Evolutionary conservation across 768 basidiomycete genomes (phyloP), one percentile per base, ranked within the genome.

Genomic region (Termitomyces sp.): DNA sequence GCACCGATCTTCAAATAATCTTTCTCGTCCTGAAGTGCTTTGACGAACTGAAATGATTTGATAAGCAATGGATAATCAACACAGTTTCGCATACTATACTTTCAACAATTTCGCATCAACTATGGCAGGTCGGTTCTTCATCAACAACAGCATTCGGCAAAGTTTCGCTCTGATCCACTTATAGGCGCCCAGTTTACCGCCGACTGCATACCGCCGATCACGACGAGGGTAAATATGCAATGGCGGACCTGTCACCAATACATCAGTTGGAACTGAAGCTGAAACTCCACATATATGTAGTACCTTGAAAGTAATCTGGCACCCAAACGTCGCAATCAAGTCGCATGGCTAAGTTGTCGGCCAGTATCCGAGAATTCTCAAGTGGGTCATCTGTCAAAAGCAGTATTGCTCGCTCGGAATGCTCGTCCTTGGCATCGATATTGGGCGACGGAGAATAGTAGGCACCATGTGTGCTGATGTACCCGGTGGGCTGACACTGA

Each of bases 311-410:
- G 45, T 82, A 65, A 66, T 87, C 83, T 9, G 84, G 85, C 16
- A 83, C 72, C 78, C 81, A 86, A 16, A 85, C 83, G 59, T 86
- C 85, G 57, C 83, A 81, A 16, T 71, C 67, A 27, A 85, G 61
- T 16, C 67, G 60, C 53, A 75, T 67, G 7, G 83, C 74, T 22
- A 84, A 63, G 25, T 72, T 68, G 65, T 86, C 84, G 1, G 84
- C 83, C 5, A 85, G 69, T 53, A 88, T 73, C 60, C 81, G 83
- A 57, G 68, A 72, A 58, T 85, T 85, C 33, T 73, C 69, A 5
- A 85, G 67, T 0, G 83, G 84, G 56, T 72, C 75, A 56, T 86
- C 84, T 0, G 79, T 84, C 29, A 84, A 67, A 6, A 84, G 63
- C 18, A 86, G 62, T 16, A 86, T 68, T 5, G 81, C 78, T 20